Base-by-base conservation (phyloP, 2,329 filamentous ascomycete genomes). In the Hymenotorrendiella dingleyae region DNA sequence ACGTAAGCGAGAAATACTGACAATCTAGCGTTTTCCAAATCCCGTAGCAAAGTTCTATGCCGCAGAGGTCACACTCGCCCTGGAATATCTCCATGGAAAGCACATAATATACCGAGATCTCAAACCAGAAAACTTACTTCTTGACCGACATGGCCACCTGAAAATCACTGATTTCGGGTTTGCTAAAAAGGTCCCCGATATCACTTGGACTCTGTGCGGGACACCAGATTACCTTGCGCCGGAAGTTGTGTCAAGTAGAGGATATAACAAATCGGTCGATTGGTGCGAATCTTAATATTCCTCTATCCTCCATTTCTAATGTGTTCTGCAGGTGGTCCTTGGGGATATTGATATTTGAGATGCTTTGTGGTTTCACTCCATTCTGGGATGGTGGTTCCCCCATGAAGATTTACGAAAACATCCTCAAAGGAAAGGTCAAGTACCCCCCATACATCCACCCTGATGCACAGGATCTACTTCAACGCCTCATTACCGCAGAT, bases 371-470 rank as follows among this genome's bases (percentile, higher is more conserved):
- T 21, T 98, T 96, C 67, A 98, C 93, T 4, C 93, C 93, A 4
- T 98, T 98, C 72, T 98, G 93, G 91, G 93, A 98, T 64, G 87
- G 86, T 57, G 93, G 91, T 42, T 95, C 88, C 33, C 91, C 93
- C 3, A 94, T 98, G 80, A 96, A 95, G 69, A 98, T 98, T 60
- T 98, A 98, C 69, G 93, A 98, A 71, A 98, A 98, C 64, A 98
- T 98, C 59, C 78, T 98, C 52, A 90, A 89, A 61, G 93, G 91
- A 47, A 84, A 86, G 57, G 86, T 98, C 66, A 97, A 96, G 69
- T 98, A 97, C 64, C 93, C 93, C 41, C 84, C 86, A 5, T 98
- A 97, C 64, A 86, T 98, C 58, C 88, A 97, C 62, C 82, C 85
- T 1, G 93, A 97, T 62, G 93, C 93, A 0, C 89, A 95, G 62